These are phyloP conservation scores for Rostrohypoxylon terebratum DNA, from an alignment of 495 filamentous ascomycete genomes.

Conservation along the genomic window DNA sequence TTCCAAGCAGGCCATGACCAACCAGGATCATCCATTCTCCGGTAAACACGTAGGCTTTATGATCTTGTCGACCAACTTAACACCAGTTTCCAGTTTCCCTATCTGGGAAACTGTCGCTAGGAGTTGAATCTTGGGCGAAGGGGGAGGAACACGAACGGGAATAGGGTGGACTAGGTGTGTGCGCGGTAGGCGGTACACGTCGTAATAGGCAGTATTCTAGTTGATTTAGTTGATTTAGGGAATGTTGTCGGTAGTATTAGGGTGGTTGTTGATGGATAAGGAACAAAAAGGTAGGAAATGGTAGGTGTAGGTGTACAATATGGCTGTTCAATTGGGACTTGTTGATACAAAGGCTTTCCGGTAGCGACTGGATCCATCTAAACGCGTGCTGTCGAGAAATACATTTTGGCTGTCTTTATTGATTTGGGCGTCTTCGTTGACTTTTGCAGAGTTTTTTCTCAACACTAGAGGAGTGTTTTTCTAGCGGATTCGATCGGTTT, in stretches of 20 bases:
- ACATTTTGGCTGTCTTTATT: slow-evolving; percentile 46
- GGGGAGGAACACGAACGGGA: not conserved
- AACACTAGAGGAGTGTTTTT: slow-evolving; percentile 22
- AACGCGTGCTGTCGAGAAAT: slow-evolving; percentile 20
- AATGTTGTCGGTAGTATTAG: slow-evolving; percentile 30
- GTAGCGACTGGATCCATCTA: slow-evolving; percentile 54
- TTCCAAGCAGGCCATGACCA: slow-evolving; percentile 64
- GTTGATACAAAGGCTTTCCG: slow-evolving; percentile 32
- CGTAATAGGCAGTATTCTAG: slow-evolving; percentile 6
- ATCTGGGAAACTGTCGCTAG: slow-evolving; percentile 11
- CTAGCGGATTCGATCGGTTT: not conserved
- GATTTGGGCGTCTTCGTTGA: slow-evolving; percentile 31
- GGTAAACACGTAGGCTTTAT: slow-evolving; percentile 12
- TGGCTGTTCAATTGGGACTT: slow-evolving; percentile 20
- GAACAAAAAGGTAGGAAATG: slow-evolving; percentile 28
- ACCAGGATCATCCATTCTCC: slow-evolving; percentile 61
- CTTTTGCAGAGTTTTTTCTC: slow-evolving; percentile 26
- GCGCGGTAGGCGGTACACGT: slow-evolving; percentile 17
- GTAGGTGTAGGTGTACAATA: slow-evolving; percentile 31
- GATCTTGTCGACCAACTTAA: slow-evolving; percentile 20
- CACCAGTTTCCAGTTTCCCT: slow-evolving; percentile 17
- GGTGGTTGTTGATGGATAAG: slow-evolving; percentile 44
- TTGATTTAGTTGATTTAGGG: slow-evolving; percentile 20
- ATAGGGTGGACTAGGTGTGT: not conserved
- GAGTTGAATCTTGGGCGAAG: slow-evolving; percentile 9